Percentiles rank a stretch among this genome's conserved stretches.
Evolutionary conservation across 345 rosid genomes (phyloP).

Genomic region (Murraya koenigii): DNA sequence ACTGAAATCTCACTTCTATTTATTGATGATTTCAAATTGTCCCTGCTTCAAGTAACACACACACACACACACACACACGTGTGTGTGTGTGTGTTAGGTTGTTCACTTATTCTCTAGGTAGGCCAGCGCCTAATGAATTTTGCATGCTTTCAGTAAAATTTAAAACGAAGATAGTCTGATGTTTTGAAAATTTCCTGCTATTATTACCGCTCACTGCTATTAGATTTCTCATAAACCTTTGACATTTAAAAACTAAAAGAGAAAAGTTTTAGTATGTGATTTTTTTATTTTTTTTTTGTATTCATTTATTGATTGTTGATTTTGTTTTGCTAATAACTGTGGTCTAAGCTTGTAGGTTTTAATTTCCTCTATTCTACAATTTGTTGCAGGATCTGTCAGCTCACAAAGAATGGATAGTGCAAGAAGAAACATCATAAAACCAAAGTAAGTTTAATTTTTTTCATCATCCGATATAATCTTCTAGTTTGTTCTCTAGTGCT

Average conservation of each 20-base stretch:
- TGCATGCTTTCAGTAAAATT: not conserved
- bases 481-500: not conserved
- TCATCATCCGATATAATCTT: not conserved
- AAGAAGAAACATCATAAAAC: slow-evolving; percentile 11
- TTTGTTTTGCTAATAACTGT: not conserved
- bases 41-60: not conserved
- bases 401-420: slow-evolving; percentile 19
- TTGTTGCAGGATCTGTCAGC: slow-evolving; percentile 30
- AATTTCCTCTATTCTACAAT: slow-evolving; percentile 10
- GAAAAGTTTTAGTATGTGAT: not conserved
- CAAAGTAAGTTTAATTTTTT: slow-evolving; percentile 30
- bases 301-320: not conserved
- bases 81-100: not conserved
- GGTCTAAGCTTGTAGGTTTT: not conserved
- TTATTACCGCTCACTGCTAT: not conserved
- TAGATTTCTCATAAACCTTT: not conserved
- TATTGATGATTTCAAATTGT: not conserved
- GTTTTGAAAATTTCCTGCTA: not conserved
- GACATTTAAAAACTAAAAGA: too few species aligned
- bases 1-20: not conserved
- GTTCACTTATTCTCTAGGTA: not conserved
- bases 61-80: too few species aligned
- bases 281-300: not conserved
- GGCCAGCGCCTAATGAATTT: not conserved
- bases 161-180: too few species aligned